Evolutionary conservation across 306 rosid genomes (phyloP).

Genomic region (Casuarina equisetifolia): DNA sequence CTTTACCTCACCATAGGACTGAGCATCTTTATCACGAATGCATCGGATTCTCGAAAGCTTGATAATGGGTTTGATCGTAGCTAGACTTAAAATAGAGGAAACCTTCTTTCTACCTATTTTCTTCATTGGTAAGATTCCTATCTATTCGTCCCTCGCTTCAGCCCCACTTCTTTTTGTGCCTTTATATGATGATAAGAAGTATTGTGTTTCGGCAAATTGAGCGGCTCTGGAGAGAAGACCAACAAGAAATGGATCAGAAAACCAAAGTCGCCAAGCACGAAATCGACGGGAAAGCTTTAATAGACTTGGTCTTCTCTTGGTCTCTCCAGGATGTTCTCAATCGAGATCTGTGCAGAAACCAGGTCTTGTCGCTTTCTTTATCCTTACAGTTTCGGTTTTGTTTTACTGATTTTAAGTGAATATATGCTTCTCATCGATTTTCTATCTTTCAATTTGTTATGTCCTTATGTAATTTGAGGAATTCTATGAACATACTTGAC

Average conservation of each 20-base stretch:
- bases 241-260: not conserved
- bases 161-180: not conserved
- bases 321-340: constrained; percentile 35
- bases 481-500: too few relatives aligned
- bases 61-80: not conserved
- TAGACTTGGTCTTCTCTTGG: constrained; percentile 41
- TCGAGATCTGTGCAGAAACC: constrained; percentile 18
- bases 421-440: too few relatives aligned
- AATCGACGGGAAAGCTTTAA: constrained; percentile 3
- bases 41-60: not conserved
- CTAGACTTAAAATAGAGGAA: not conserved
- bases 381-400: too few relatives aligned
- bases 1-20: not conserved
- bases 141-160: not conserved
- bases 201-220: not conserved
- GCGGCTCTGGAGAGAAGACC: not conserved
- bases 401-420: too few relatives aligned
- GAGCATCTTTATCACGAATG: not conserved
- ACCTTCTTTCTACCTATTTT: not conserved
- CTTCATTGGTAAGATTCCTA: not conserved
- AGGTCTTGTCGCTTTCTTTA: not conserved
- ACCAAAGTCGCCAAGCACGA: not conserved
- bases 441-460: too few relatives aligned
- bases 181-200: not conserved
- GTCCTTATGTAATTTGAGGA: too few relatives aligned